Evolutionary conservation across 148 eudicot genomes (phyloP), one percentile per base, ranked within the genome.

Genomic region (Tetragonia tetragonoides): DNA sequence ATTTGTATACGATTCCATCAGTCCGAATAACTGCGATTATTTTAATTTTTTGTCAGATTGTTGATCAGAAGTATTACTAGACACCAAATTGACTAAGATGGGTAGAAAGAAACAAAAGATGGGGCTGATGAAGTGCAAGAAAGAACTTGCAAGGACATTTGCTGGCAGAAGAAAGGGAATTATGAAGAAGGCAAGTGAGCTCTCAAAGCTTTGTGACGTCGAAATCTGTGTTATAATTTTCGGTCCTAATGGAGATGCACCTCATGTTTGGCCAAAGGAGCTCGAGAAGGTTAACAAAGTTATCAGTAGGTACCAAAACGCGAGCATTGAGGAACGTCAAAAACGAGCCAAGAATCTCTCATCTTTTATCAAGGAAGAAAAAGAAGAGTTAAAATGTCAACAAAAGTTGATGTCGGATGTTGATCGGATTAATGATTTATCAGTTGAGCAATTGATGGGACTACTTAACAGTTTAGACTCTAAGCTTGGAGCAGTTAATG

Each of bases 111-210:
- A 44, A 16, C 2, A 41, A 40, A 37, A 63, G 37, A 61, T 74
- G 68, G 57, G 17, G 49, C 38, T 61, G 56, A 74, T 74, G 2
- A 14, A 21, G 12, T 18, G 47, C 72, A 80, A 67, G 68, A 80
- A 74, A 66, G 21, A 7, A 5, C 16, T 70, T 0, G 6, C 11
- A 17, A 74, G 64, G 3, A 46, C 56, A 1, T 80, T 66, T 74
- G 17, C 10, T 7, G 60, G 59, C 39, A 28, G 75, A 40, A 74
- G 59, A 62, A 10, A 3, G 7, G 61, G 57, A 2, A 59, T 80
- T n/a, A 17, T 80, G 47, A 80, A 80, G 61, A 80, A 80, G 56
- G 82, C 82, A 0, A 23, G 20, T 6, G 74, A 80, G 51, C 78
- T 80, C 9, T 80, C 82, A 10, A 59, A 20, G 4, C 68, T 80